Evolutionary conservation across 495 filamentous ascomycete species (phyloP).

Genomic region (Eremomyces bilateralis): DNA sequence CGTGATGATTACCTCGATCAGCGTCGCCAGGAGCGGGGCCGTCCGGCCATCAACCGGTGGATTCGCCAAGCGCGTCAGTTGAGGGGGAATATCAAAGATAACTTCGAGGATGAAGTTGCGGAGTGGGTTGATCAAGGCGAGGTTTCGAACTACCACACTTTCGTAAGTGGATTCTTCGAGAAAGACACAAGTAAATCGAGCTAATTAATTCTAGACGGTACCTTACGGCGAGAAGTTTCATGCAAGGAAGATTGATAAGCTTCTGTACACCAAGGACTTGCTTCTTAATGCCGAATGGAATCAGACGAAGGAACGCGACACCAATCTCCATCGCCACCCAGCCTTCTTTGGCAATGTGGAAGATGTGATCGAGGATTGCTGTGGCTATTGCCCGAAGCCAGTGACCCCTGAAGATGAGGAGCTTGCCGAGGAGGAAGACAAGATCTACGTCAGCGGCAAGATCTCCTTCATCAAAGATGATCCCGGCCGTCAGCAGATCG

Average conservation of each 20-base stretch:
- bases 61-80: slow-evolving; percentile 11
- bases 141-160: slow-evolving; percentile 54
- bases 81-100: slow-evolving; percentile 44
- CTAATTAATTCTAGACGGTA: too few species aligned
- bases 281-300: slow-evolving; percentile 83
- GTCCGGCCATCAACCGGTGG: slow-evolving; percentile 23
- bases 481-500: slow-evolving; percentile 51
- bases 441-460: slow-evolving; percentile 47
- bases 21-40: slow-evolving; percentile 44
- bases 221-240: slow-evolving; percentile 52
- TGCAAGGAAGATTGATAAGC: slow-evolving; percentile 52
- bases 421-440: slow-evolving; percentile 43
- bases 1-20: slow-evolving; percentile 44
- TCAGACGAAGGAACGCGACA: slow-evolving; percentile 40
- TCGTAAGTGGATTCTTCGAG: slow-evolving; percentile 13
- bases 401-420: slow-evolving; percentile 45
- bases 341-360: slow-evolving; percentile 44
- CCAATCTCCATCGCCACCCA: slow-evolving; percentile 61
- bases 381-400: slow-evolving; percentile 50
- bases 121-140: slow-evolving; percentile 61
- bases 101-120: slow-evolving; percentile 51
- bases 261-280: slow-evolving; percentile 57
- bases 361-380: slow-evolving; percentile 58
- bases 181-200: slow-evolving; percentile 3
- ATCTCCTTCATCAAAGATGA: slow-evolving; percentile 56